Evolutionary conservation across 495 filamentous ascomycete genomes (phyloP), one percentile per base, ranked within the genome.

Genomic region (Aspergillus nidulans): DNA sequence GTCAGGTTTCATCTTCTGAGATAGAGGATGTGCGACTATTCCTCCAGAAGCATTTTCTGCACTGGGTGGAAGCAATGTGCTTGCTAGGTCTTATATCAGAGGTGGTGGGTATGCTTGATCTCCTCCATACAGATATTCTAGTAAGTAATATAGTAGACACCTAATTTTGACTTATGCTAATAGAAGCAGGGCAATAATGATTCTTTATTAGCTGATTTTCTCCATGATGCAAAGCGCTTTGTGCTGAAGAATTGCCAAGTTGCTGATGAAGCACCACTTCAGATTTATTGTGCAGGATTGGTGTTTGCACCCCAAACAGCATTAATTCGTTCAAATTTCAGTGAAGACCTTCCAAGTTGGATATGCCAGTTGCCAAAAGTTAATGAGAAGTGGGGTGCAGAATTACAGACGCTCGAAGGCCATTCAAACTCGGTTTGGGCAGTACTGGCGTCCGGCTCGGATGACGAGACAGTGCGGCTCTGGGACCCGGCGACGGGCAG

Each of bases 51-150:
- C 69, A 80, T 63, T 68, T 81, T 39, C 70, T 82, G 36, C 66
- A 71, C 57, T 77, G 69, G 74, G 34, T 80, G n/a, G 72, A 80
- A 59, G 71, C 60, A 23, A 59, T 77, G 51, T 60, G 66, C 55
- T 53, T 78, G 9, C 8, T 78, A 12, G 66, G 69, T 8, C 25
- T 32, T 30, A 41, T 68, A 20, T 65, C 64, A 7, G 65, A 69
- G 25, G 52, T 64, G 15, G 24, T 63, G 15, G 36, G 15, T 20
- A 25, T 19, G 6, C 42, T 55, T 4, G 19, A 51, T n/a, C 21
- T 12, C 15, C 45, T 60, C 25, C 19, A 54, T 1, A 23, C 15
- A n/a, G 30, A 13, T 23, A 15, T 49, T 23, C 41, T 8, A 36
- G 16, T 49, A 12, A 24, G 25, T 48, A 20, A 48, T 24, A 10